Evolutionary conservation across 164 flowering plant genomes (phyloP).

Genomic region (Cinnamomum chago): DNA sequence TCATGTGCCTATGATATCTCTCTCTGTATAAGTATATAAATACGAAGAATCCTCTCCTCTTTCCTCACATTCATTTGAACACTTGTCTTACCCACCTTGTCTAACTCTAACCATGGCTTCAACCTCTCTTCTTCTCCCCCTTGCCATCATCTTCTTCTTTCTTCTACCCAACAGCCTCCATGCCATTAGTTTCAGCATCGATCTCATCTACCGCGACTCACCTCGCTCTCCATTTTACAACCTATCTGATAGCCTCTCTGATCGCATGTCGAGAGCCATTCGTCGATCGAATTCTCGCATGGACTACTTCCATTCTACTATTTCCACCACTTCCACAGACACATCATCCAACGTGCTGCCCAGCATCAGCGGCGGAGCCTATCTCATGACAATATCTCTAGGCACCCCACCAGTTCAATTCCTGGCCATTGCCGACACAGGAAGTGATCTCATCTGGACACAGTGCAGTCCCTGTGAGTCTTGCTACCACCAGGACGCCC

Average conservation of each 20-base stretch:
- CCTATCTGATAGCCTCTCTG: background rate
- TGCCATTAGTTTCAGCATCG: background rate
- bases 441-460: slow-evolving; percentile 88
- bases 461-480: slow-evolving; percentile 70
- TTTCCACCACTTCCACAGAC: background rate
- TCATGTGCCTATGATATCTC: too few species aligned
- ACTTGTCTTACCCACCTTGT: too few species aligned
- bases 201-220: slow-evolving; percentile 6
- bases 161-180: too few species aligned
- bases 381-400: slow-evolving; percentile 47
- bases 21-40: too few species aligned
- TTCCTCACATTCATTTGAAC: too few species aligned
- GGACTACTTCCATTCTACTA: background rate
- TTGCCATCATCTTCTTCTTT: too few species aligned
- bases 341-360: slow-evolving; percentile 13
- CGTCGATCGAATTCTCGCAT: background rate
- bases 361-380: slow-evolving; percentile 47
- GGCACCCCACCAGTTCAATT: slow-evolving; percentile 61
- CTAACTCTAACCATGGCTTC: too few species aligned
- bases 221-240: background rate
- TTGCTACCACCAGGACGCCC: slow-evolving; percentile 55
- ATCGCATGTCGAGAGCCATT: background rate
- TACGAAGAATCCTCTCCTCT: too few species aligned
- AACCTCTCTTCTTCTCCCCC: too few species aligned
- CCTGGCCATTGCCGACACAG: slow-evolving; percentile 70